Conservation (phyloP, 108 stramenopile genomes). For the Asterionellopsis glacialis region DNA sequence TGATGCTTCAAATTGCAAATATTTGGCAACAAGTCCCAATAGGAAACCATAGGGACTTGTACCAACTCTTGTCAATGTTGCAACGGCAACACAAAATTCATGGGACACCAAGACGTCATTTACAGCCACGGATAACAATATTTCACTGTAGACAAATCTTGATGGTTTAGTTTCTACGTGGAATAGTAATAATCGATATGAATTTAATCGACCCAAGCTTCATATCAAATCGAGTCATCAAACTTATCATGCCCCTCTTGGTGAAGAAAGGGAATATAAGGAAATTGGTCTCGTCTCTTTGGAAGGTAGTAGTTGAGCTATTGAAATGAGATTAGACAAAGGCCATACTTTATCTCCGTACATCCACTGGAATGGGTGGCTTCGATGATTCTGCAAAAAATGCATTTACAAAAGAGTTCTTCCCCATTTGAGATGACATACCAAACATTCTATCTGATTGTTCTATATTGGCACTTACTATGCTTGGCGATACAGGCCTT, state of each 20-base stretch:
- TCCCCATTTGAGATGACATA: not conserved
- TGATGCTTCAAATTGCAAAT: conserved; percentile 22
- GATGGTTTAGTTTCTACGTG: conserved; percentile 12
- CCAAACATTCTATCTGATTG: conserved; percentile 4
- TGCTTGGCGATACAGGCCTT: conserved; percentile 7
- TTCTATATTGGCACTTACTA: conserved; percentile 22
- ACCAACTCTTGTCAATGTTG: conserved; percentile 25
- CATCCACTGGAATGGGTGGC: not conserved
- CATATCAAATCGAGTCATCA: too few species aligned
- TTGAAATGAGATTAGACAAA: conserved; percentile 23
- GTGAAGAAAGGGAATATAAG: conserved; percentile 13
- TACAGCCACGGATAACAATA: not conserved
- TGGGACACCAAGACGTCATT: not conserved
- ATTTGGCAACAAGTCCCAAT: conserved; percentile 20
- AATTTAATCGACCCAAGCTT: not conserved
- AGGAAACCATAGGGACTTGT: conserved; percentile 25
- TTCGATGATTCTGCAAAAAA: not conserved
- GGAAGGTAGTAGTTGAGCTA: not conserved
- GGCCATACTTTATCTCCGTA: conserved; percentile 18
- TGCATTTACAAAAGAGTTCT: not conserved
- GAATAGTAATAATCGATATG: not conserved
- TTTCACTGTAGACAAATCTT: conserved; percentile 6
- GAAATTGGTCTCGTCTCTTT: conserved; percentile 22
- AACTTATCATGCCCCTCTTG: conserved; percentile 10
- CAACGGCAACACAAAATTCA: conserved; percentile 9